Evolutionary conservation across 2,329 filamentous ascomycete species (phyloP).

Genomic region (Phaeoacremonium minimum): DNA sequence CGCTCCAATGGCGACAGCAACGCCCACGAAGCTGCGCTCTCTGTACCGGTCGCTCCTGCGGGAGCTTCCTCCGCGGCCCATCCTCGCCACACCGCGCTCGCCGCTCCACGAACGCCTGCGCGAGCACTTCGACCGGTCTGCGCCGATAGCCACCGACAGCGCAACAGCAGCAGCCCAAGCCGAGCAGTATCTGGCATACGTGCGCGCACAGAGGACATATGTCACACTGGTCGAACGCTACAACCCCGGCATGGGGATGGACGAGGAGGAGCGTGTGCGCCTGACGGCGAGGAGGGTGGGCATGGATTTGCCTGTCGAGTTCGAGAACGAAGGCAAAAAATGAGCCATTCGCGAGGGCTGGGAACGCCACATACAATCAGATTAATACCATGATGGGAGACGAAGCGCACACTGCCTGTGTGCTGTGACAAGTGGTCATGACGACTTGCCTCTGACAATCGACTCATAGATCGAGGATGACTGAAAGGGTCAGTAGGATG

Average conservation of each 20-base stretch:
- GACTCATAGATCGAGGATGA: no score
- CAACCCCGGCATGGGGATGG: conserved; percentile 88
- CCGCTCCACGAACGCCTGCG: conserved; percentile 69
- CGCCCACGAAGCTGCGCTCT: conserved; percentile 56
- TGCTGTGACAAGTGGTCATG: no score
- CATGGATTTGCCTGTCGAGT: conserved; percentile 78
- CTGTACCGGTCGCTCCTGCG: conserved; percentile 87
- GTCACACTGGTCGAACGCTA: conserved; percentile 80
- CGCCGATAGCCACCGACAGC: conserved; percentile 8
- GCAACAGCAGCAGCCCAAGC: conserved; percentile 38
- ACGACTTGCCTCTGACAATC: no score
- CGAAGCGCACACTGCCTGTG: no score
- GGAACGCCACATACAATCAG: no score
- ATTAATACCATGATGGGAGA: no score
- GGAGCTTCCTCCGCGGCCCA: conserved; percentile 72
- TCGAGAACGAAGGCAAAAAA: conserved; percentile 14
- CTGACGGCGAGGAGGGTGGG: conserved; percentile 84
- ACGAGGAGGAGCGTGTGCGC: conserved; percentile 76
- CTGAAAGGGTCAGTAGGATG: no score
- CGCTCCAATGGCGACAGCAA: conserved; percentile 27
- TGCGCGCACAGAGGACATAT: conserved; percentile 82
- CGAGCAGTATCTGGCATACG: conserved; percentile 77
- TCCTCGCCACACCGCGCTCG: conserved; percentile 54
- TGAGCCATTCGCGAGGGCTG: background rate
- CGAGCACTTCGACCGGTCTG: conserved; percentile 45